Conservation (phyloP, 2,329 filamentous ascomycete genomes). For the Colletotrichum horii region DNA sequence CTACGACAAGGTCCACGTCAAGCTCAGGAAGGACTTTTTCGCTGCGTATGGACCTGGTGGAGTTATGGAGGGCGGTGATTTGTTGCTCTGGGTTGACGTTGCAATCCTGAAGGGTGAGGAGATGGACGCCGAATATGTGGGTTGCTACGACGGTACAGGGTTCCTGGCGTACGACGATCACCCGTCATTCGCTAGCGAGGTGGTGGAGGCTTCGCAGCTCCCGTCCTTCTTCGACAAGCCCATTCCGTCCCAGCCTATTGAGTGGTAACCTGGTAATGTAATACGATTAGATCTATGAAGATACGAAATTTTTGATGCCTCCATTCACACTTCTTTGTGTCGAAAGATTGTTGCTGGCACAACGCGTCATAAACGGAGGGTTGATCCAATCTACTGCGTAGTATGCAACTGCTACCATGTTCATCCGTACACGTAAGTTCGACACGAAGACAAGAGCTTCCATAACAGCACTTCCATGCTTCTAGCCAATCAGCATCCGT, state of each 20-base stretch:
- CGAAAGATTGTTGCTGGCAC: neutral
- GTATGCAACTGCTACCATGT: neutral
- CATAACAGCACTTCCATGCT: neutral
- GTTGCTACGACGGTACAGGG: constrained; percentile 14
- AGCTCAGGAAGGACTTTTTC: constrained; percentile 16
- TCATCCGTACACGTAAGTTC: neutral
- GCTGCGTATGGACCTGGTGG: constrained; percentile 10
- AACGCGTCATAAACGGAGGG: neutral
- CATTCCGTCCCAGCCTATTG: constrained; percentile 1
- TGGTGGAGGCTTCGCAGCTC: neutral
- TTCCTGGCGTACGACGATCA: constrained; percentile 12
- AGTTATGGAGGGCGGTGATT: constrained; percentile 11
- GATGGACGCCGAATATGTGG: constrained; percentile 18
- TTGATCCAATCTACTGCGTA: neutral
- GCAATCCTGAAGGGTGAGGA: constrained; percentile 13
- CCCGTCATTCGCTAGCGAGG: neutral
- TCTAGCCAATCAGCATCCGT: neutral
- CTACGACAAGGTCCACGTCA: constrained; percentile 14
- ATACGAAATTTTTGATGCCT: neutral
- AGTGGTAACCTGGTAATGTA: constrained; percentile 3
- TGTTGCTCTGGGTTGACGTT: constrained; percentile 14
- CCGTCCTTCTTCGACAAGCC: constrained; percentile 10
- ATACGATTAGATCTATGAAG: neutral
- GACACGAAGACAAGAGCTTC: neutral
- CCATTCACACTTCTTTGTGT: neutral